phyloP scores from a whole-genome alignment of 345 rosid genomes.

The Sonneratia alba region DNA sequence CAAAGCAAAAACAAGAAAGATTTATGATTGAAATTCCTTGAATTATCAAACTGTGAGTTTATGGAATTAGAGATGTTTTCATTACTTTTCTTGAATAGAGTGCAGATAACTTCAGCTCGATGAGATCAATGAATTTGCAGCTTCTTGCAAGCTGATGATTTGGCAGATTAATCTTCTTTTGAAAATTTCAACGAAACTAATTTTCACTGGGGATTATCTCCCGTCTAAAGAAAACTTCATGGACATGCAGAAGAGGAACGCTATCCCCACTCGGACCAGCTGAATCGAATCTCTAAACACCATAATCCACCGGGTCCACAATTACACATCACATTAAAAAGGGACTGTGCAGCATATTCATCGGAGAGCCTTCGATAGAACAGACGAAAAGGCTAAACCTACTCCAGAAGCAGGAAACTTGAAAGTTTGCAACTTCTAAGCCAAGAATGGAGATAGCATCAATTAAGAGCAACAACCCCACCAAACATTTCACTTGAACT shows the following conservation, averaged over 20 bases:
- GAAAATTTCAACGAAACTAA: background rate
- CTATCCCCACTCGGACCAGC: background rate
- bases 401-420: background rate
- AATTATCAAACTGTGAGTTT: background rate
- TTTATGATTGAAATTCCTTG: background rate
- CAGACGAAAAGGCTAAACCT: background rate
- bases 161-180: background rate
- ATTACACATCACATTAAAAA: background rate
- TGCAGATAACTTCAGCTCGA: background rate
- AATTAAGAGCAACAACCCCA: background rate
- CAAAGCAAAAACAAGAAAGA: background rate
- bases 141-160: background rate
- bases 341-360: background rate
- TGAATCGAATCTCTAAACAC: background rate
- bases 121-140: background rate
- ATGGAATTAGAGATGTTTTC: background rate
- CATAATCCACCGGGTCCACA: background rate
- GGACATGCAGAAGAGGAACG: too few species aligned
- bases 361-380: background rate
- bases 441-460: background rate
- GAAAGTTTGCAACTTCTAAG: background rate
- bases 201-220: background rate
- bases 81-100: background rate
- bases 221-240: too few species aligned
- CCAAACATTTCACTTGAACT: background rate